Evolutionary conservation across 805 yeast genomes (phyloP).

Genomic region (Lachancea dasiensis): DNA sequence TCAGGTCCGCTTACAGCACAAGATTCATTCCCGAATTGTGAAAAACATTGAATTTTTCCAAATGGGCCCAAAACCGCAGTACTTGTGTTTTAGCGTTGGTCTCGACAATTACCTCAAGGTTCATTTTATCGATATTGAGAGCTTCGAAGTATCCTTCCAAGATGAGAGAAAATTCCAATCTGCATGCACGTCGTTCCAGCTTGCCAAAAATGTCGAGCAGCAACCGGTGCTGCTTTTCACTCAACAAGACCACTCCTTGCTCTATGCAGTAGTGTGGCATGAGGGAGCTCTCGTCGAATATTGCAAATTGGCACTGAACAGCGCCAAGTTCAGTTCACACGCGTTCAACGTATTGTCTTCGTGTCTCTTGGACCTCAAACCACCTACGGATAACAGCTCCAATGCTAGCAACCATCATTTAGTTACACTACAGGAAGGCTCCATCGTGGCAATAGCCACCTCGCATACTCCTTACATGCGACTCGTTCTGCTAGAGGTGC

Average conservation of each 20-base stretch:
- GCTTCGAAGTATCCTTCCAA: conserved; percentile 11
- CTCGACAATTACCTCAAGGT: conserved; percentile 47
- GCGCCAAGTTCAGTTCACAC: conserved; percentile 62
- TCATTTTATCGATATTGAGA: conserved; percentile 16
- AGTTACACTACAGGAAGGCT: conserved; percentile 4
- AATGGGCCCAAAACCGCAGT: conserved; percentile 14
- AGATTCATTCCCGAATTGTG: conserved; percentile 38
- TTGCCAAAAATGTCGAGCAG: conserved; percentile 20
- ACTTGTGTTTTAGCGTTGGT: conserved; percentile 45
- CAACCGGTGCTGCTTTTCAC: conserved; percentile 46
- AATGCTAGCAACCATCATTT: conserved; percentile 2
- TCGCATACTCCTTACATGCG: conserved; percentile 77
- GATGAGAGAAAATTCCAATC: conserved; percentile 37
- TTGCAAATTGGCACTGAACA: conserved; percentile 55
- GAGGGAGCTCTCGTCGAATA: conserved; percentile 29
- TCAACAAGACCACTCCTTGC: conserved; percentile 51
- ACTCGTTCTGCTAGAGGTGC: conserved; percentile 48
- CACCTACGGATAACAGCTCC: not conserved
- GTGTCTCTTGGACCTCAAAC: conserved; percentile 10
- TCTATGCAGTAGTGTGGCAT: conserved; percentile 8
- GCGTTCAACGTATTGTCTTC: conserved; percentile 40
- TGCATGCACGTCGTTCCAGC: conserved; percentile 48
- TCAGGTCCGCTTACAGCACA: conserved; percentile 7
- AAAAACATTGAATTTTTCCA: conserved; percentile 29
- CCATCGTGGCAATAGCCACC: conserved; percentile 54